Evolutionary conservation across 2,329 filamentous ascomycete genomes (phyloP), one percentile per base, ranked within the genome.

Genomic region (Thelonectria olida): DNA sequence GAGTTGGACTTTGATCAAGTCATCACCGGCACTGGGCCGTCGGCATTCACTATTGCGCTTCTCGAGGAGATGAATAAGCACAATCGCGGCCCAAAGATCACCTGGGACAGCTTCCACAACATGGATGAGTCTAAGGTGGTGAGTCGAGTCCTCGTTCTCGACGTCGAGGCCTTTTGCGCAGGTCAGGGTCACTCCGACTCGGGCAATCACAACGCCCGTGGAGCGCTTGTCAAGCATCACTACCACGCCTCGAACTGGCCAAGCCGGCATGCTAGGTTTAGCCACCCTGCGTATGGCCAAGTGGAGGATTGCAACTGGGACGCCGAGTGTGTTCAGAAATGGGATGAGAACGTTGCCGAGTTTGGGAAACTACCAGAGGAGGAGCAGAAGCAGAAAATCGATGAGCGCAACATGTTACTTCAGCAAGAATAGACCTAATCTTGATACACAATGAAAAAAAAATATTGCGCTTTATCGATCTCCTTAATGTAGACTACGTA

Each of bases 201-300:
- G 0, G 89, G 89, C 13, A 91, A 89, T 69, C 90, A 92, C 74
- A 84, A 89, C 52, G 82, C 88, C 1, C 81, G 88, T 51, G 83
- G 83, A 19, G 90, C 90, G 2, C 79, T 92, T 2, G 89, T 92
- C 22, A 90, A 88, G 74, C 90, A 92, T 72, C 89, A 92, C 74
- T 92, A 91, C 70, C 90, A 92, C 73, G 90, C 90, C 1, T 92
- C 89, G 2, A 85, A 87, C 61, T 92, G 90, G 90, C 90, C 89
- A 2, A 85, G 83, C 53, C 80, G 81, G 3, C 90, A 92, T 71
- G 88, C 87, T 1, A 82, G 90, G 27, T 90, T 84, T 76, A 88
- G 81, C 47, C 90, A 92, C 72, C 88, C 89, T 1, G 85, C 88
- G 54, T 91, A 88, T 69, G 89, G 88, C 6, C 87, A 90, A 74